Conservation (phyloP, 768 basidiomycete species). For the Pleurotus djamor region DNA sequence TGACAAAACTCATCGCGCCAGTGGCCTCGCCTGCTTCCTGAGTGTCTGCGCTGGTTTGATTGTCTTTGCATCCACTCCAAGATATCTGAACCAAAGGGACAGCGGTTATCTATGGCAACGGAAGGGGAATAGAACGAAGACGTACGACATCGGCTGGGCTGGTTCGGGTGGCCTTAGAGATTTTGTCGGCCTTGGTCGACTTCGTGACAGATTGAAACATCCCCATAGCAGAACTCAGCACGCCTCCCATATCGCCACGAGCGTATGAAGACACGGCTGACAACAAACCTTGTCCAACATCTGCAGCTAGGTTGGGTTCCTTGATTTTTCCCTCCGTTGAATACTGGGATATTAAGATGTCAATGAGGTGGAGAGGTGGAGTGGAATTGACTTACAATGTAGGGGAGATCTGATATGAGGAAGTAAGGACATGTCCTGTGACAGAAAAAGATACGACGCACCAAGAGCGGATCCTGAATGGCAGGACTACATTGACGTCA, state of each 20-base stretch:
- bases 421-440: background rate
- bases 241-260: conserved; percentile 77
- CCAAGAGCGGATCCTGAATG: conserved; percentile 88
- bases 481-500: conserved; percentile 52
- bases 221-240: conserved; percentile 70
- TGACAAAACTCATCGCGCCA: conserved; percentile 79
- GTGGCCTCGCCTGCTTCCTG: conserved; percentile 62
- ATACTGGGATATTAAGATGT: conserved; percentile 50
- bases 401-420: conserved; percentile 53
- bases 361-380: conserved; percentile 1
- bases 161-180: conserved; percentile 61
- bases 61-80: conserved; percentile 80
- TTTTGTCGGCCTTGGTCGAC: conserved; percentile 58
- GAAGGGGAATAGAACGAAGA: conserved; percentile 10
- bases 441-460: conserved; percentile 23
- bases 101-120: background rate
- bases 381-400: conserved; percentile 43
- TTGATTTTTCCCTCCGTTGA: conserved; percentile 97
- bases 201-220: conserved; percentile 77
- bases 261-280: conserved; percentile 75
- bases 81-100: conserved; percentile 50
- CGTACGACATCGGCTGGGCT: conserved; percentile 88
- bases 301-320: conserved; percentile 85
- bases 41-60: conserved; percentile 81
- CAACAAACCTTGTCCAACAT: conserved; percentile 86